A percentile compares a stretch with the other conserved stretches of the same genome.
These are phyloP conservation scores for Penicillium alfredii DNA, from an alignment of 495 filamentous ascomycete species.

Conservation along the genomic window DNA sequence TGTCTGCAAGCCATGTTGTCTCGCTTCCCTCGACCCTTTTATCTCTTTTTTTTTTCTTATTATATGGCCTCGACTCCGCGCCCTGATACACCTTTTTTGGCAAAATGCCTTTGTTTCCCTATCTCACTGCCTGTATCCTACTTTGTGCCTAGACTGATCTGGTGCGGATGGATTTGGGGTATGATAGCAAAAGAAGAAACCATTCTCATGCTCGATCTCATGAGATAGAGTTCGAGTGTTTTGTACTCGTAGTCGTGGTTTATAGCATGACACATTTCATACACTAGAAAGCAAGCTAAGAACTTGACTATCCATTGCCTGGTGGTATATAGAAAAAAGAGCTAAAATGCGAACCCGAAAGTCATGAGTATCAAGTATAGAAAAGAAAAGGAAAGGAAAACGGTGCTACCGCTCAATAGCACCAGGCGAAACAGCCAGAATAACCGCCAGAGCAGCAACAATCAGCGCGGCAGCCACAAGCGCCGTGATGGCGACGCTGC, in stretches of 20 bases:
- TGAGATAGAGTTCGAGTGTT: no score
- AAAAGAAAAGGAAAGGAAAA: not conserved
- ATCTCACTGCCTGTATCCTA: slow-evolving; percentile 17
- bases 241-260: no score
- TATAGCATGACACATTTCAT: no score
- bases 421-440: slow-evolving; percentile 58
- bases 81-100: slow-evolving; percentile 23
- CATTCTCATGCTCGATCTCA: no score
- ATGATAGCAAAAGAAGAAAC: not conserved
- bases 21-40: slow-evolving; percentile 6
- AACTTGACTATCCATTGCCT: no score
- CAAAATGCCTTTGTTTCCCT: slow-evolving; percentile 14
- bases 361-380: no score
- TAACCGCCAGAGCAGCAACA: slow-evolving; percentile 62
- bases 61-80: slow-evolving; percentile 3
- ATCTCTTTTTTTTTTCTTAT: slow-evolving; percentile 5
- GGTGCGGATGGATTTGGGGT: slow-evolving; percentile 21
- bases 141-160: slow-evolving; percentile 27
- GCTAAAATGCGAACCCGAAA: no score
- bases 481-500: slow-evolving; percentile 73
- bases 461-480: slow-evolving; percentile 66
- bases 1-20: slow-evolving; percentile 19
- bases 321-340: no score
- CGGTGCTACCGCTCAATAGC: slow-evolving; percentile 35
- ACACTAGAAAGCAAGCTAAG: no score